These are phyloP conservation scores for Pleurotus pulmonarius DNA, from an alignment of 768 basidiomycete genomes.

Conservation along the genomic window DNA sequence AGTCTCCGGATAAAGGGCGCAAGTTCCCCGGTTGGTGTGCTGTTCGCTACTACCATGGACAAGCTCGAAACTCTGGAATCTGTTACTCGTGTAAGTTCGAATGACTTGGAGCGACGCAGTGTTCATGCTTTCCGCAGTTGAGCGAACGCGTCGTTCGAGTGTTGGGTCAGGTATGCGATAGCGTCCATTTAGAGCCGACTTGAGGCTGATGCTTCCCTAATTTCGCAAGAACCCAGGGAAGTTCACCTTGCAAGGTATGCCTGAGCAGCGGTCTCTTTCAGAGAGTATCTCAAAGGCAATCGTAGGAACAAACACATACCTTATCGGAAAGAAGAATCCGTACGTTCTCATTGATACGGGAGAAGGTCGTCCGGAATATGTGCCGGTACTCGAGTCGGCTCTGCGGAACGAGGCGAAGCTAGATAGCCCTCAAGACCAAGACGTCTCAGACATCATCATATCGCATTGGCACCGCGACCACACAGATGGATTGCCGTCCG, in stretches of 20 bases:
- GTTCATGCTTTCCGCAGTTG: constrained; percentile 38
- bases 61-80: constrained; percentile 20
- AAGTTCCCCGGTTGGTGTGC: constrained; percentile 15
- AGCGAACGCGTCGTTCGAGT: constrained; percentile 66
- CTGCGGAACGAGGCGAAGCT: constrained; percentile 32
- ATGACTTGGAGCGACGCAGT: background rate
- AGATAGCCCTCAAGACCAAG: constrained; percentile 37
- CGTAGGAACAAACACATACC: constrained; percentile 86
- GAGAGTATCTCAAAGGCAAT: background rate
- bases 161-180: constrained; percentile 62
- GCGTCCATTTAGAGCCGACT: too few species aligned
- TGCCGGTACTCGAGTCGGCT: constrained; percentile 59
- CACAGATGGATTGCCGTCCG: constrained; percentile 66
- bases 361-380: constrained; percentile 68
- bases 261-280: background rate
- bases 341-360: constrained; percentile 83
- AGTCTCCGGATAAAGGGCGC: constrained; percentile 9
- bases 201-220: too few species aligned
- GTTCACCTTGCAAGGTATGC: constrained; percentile 79
- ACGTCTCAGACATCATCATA: constrained; percentile 85
- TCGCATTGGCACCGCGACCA: constrained; percentile 94
- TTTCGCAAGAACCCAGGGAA: constrained; percentile 74
- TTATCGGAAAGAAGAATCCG: constrained; percentile 67
- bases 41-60: constrained; percentile 9
- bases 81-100: constrained; percentile 46